Base-by-base conservation (phyloP, 345 rosid genomes). In the Melastoma malabathricum region DNA sequence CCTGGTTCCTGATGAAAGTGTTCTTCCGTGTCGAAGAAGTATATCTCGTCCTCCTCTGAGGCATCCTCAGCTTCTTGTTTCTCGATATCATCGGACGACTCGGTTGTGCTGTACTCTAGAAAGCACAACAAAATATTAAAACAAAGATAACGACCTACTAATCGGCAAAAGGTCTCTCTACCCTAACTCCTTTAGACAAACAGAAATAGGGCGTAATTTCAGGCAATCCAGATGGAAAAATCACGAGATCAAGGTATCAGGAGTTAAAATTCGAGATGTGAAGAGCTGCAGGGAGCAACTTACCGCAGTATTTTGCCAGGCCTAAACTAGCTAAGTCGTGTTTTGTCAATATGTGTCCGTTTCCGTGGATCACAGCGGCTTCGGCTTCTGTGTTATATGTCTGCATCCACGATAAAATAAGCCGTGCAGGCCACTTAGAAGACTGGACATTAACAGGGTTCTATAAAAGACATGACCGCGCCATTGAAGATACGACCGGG, bases 51-150 rank as follows among this genome's bases (percentile, higher is more conserved):
- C 59, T 81, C 95, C 57, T 92, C 94, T 15, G 95, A 86, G 12
- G 69, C 80, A 55, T 79, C 89, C 62, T 82, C 97, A 54, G 75
- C 73, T 70, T 88, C 97, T 73, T 73, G 99, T 52, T 87, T 87
- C 75, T 84, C 94, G 64, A 77, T 67, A 65, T 76, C 99, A 69
- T 88, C 99, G 64, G 97, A 92, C 60, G 99, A 92, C 70, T 83
- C 90, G 43, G 97, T 88, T 14, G 94, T 87, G 75, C 97, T 88
- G 79, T 84, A 88, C 73, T 88, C 97, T 92, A 82, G 62, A 69
- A 79, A 66, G 63, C 70, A 61, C 44, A 64, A 29, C 8, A 29
- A 29, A 29, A 29, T 29, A 29, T 29, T 4, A n/a, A 29, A 29
- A 5, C 38, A 29, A 29, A 29, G 38, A 29, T 29, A 29, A 4